Percentiles rank a stretch among this genome's conserved stretches.
Conservation (phyloP, 345 rosid species). For the Tarenaya hassleriana region DNA sequence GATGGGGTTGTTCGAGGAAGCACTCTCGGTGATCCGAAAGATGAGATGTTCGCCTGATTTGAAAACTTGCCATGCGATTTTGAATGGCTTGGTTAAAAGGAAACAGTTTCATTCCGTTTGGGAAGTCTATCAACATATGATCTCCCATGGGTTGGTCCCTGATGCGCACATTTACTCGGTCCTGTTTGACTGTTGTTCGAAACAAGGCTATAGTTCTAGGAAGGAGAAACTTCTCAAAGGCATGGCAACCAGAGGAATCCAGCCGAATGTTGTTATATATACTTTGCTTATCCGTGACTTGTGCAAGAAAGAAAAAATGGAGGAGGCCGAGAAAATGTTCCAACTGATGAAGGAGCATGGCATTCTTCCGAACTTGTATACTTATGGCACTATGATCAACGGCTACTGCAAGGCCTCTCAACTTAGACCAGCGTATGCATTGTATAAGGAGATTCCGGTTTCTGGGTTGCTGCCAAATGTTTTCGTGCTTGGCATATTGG, state of each 20-base stretch:
- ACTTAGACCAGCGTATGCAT: slow-evolving; percentile 32
- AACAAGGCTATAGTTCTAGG: slow-evolving; percentile 38
- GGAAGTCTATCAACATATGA: slow-evolving; percentile 39
- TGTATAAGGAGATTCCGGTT: slow-evolving; percentile 39
- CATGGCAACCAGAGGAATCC: slow-evolving; percentile 40
- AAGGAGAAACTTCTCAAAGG: slow-evolving; percentile 41
- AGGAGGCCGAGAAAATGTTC: slow-evolving; percentile 41
- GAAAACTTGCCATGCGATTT: slow-evolving; percentile 46
- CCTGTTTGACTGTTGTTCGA: slow-evolving; percentile 45
- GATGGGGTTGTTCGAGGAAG: slow-evolving; percentile 52
- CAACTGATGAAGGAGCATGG: slow-evolving; percentile 34
- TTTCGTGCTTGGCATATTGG: slow-evolving; percentile 46
- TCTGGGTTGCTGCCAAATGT: slow-evolving; percentile 44
- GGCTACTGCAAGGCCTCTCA: slow-evolving; percentile 47
- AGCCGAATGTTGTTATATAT: slow-evolving; percentile 47
- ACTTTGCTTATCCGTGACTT: slow-evolving; percentile 44
- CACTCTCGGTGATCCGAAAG: slow-evolving; percentile 48
- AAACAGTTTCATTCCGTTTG: slow-evolving; percentile 41
- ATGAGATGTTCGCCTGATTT: slow-evolving; percentile 33
- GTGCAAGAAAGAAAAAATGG: slow-evolving; percentile 37
- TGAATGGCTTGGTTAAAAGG: slow-evolving; percentile 45
- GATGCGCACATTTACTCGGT: slow-evolving; percentile 52
- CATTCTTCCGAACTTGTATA: slow-evolving; percentile 45
- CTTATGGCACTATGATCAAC: slow-evolving; percentile 44
- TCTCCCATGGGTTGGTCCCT: slow-evolving; percentile 46